Evolutionary conservation across 1,139 yeast species (phyloP).

Genomic region (Geotrichum siamense): DNA sequence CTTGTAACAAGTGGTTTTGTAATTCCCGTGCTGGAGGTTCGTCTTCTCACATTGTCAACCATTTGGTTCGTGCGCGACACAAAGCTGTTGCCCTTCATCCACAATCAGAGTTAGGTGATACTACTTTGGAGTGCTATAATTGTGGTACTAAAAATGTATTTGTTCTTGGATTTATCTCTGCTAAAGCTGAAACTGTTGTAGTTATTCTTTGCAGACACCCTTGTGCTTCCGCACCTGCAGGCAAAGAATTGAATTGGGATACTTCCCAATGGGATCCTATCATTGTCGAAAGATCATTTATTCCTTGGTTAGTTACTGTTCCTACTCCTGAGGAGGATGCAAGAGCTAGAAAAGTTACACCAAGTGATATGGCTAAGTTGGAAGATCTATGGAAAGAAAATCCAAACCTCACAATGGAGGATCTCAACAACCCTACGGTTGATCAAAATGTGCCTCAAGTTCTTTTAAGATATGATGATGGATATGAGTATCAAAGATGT

Average conservation of each 20-base stretch:
- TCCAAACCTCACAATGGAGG: constrained; percentile 57
- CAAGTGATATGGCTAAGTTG: constrained; percentile 60
- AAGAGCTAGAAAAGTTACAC: constrained; percentile 48
- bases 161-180: constrained; percentile 78
- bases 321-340: constrained; percentile 62
- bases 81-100: constrained; percentile 66
- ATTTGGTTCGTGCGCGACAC: constrained; percentile 75
- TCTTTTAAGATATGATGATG: constrained; percentile 71
- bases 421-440: constrained; percentile 43
- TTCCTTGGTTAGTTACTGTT: constrained; percentile 71
- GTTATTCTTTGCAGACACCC: constrained; percentile 85
- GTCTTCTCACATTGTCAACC: constrained; percentile 82
- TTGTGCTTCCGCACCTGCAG: constrained; percentile 56
- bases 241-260: constrained; percentile 60
- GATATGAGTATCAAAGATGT: constrained; percentile 75
- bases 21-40: constrained; percentile 57
- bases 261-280: constrained; percentile 82
- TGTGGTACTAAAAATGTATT: constrained; percentile 83
- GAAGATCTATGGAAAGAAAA: constrained; percentile 80
- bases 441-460: constrained; percentile 63
- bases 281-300: constrained; percentile 69
- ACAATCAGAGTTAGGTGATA: constrained; percentile 78
- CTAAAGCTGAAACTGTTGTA: constrained; percentile 80
- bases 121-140: constrained; percentile 79
- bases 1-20: constrained; percentile 87